Conservation (phyloP, 257 asterid genomes). For the Gynochthodes officinalis region DNA sequence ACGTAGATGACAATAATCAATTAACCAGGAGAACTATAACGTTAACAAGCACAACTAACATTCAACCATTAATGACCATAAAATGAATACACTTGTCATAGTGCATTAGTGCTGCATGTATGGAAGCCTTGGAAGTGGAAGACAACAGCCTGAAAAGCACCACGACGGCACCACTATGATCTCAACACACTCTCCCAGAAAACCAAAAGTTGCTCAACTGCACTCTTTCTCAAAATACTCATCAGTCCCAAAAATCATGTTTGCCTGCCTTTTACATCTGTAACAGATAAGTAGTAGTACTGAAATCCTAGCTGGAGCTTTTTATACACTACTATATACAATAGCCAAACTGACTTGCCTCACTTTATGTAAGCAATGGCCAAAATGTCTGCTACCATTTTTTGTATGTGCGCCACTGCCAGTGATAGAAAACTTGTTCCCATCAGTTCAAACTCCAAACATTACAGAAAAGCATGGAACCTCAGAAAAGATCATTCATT, state of each 20-base stretch:
- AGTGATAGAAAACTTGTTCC: constrained; percentile 3
- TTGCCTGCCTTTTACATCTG: neutral
- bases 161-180: neutral
- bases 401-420: constrained; percentile 20
- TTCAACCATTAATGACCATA: no score
- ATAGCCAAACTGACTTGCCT: constrained; percentile 53
- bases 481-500: neutral
- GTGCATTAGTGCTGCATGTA: no score
- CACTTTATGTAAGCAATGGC: constrained; percentile 21
- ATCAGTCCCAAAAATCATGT: neutral
- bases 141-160: neutral
- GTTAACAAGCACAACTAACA: no score
- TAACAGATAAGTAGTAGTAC: neutral
- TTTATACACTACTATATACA: constrained; percentile 12
- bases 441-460: neutral
- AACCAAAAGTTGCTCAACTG: no score
- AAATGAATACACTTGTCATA: no score
- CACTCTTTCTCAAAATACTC: no score
- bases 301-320: neutral
- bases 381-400: constrained; percentile 9
- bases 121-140: neutral
- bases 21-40: no score
- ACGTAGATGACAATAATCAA: no score
- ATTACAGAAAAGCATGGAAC: neutral
- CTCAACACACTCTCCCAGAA: no score